phyloP scores from a whole-genome alignment of 768 basidiomycete genomes.

The Psilocybe subaeruginosa region DNA sequence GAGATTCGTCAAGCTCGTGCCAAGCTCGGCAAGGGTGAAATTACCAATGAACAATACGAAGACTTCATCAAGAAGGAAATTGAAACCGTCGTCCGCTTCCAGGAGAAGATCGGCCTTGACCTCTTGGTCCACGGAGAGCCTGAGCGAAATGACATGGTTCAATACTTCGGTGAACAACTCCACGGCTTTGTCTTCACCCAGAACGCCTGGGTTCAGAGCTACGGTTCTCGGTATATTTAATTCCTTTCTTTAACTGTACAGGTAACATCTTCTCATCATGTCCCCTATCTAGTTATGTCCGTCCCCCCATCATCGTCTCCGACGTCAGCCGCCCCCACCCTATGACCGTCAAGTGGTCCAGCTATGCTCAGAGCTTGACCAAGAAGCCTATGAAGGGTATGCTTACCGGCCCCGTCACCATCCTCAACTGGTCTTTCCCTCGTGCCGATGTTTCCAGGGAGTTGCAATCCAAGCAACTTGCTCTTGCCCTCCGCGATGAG shows the following conservation, averaged over 20 bases:
- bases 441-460: slow-evolving; percentile 97
- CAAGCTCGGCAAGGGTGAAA: slow-evolving; percentile 89
- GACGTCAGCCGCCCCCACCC: slow-evolving; percentile 92
- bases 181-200: slow-evolving; percentile 97
- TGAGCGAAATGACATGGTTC: slow-evolving; percentile 99
- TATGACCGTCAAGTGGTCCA: slow-evolving; percentile 97
- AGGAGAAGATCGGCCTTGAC: slow-evolving; percentile 95
- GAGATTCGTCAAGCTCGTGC: slow-evolving; percentile 98
- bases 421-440: slow-evolving; percentile 99
- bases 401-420: slow-evolving; percentile 97
- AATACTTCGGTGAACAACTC: slow-evolving; percentile 98
- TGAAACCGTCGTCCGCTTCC: slow-evolving; percentile 91
- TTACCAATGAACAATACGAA: slow-evolving; percentile 88
- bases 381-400: slow-evolving; percentile 98
- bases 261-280: not conserved
- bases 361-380: slow-evolving; percentile 94
- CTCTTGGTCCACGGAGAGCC: slow-evolving; percentile 98
- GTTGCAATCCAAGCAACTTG: slow-evolving; percentile 97
- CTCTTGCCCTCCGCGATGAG: slow-evolving; percentile 97
- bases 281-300: slow-evolving; percentile 71
- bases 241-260: slow-evolving; percentile 5
- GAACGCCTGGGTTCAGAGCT: slow-evolving; percentile 99
- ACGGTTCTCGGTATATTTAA: slow-evolving; percentile 81
- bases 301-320: slow-evolving; percentile 97
- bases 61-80: slow-evolving; percentile 99